Base-by-base conservation (phyloP, 257 asterid species). In the Solanum lycopersicoides region DNA sequence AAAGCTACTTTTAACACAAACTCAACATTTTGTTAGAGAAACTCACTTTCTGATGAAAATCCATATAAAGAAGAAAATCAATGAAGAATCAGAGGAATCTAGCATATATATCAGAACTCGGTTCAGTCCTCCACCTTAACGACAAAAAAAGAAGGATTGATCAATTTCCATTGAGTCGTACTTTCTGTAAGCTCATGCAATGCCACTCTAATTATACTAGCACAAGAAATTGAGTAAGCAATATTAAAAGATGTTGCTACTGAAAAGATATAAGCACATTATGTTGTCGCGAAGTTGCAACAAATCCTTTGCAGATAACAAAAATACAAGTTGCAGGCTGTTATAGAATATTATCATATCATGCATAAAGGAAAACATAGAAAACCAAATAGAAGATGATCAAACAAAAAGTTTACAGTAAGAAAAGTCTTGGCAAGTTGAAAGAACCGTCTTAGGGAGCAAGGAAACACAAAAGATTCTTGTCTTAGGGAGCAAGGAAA, bases 351-450 rank as follows among this genome's bases (percentile, higher is more conserved):
- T 45, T 50, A 80, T 80, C 85, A 10, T 47, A 47, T 80, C 85
- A 30, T 47, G 20, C 20, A 80, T 39, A 16, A 16, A 9, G 13
- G 10, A 50, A 80, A 18, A 80, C 85, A 80, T 1, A 47, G 84
- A 28, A 44, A 45, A 80, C 30, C 69, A 80, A 80, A 80, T 30
- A 28, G 44, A 1, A 80, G 69, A 30, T 16, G 42, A 80, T 80
- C 42, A 80, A 80, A 47, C 69, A 80, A 80, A 30, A 80, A 16
- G 85, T 80, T 80, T 18, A 30, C 20, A 47, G 28, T 18, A 80
- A 50, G 41, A 80, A 80, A 80, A 30, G 85, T 47, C 2, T 25
- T 16, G 32, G 42, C 3, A 18, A 34, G 47, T 16, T 30, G 68
- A 80, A 80, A 28, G 42, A 80, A 10, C 85, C 4, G 0, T 30